Conservation (phyloP, 116 monocot genomes). For the Zostera marina region DNA sequence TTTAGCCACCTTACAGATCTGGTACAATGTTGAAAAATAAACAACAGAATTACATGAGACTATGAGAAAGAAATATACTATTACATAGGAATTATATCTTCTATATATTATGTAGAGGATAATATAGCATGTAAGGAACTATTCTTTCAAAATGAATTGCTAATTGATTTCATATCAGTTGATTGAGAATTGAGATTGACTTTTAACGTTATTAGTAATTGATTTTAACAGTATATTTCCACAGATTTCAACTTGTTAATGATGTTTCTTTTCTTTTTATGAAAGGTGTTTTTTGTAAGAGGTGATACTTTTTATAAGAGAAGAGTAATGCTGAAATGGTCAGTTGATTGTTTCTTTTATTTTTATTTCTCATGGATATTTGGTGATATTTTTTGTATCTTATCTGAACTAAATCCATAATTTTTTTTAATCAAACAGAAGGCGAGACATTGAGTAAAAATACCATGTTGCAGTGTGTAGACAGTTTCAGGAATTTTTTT, state of each 20-base stretch:
- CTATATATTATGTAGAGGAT: too few species aligned
- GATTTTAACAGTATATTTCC: too few species aligned
- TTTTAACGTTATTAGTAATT: too few species aligned
- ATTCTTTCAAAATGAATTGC: too few species aligned
- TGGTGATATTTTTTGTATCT: background rate
- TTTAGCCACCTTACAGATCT: too few species aligned
- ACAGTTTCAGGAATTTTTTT: conserved; percentile 43
- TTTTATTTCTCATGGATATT: background rate
- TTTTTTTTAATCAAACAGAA: background rate
- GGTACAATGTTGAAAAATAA: too few species aligned
- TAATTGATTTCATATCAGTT: too few species aligned
- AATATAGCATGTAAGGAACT: too few species aligned
- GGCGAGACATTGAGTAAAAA: background rate
- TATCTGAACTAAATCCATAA: background rate
- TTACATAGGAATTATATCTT: too few species aligned
- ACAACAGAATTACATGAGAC: too few species aligned
- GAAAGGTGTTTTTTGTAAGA: background rate
- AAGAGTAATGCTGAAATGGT: conserved; percentile 2
- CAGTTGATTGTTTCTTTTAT: background rate
- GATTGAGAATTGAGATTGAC: too few species aligned
- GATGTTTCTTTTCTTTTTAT: background rate
- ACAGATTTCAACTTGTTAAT: background rate
- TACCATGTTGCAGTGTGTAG: conserved; percentile 13
- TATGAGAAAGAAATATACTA: too few species aligned
- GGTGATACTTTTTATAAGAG: background rate